Percentiles rank a stretch among this genome's conserved stretches.
phyloP scores from a whole-genome alignment of 2,329 filamentous ascomycete species.

The Epichloe sp. region DNA sequence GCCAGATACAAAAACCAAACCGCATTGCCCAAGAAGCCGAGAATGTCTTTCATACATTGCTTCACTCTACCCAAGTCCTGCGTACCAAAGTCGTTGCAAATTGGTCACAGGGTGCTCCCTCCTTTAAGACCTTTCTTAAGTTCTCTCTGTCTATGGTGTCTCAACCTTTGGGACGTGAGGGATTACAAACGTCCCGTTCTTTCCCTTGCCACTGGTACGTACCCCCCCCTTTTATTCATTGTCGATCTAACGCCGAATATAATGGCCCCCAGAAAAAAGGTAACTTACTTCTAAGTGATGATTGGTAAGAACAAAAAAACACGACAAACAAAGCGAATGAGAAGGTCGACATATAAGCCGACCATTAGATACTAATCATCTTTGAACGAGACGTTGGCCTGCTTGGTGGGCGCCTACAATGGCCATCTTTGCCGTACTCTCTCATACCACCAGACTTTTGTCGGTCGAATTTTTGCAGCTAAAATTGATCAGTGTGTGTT shows the following conservation, averaged over 20 bases:
- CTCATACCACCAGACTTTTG: background rate
- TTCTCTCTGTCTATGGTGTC: conserved; percentile 24
- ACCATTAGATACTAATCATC: background rate
- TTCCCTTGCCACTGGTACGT: conserved; percentile 2
- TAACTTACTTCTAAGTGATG: conserved; percentile 6
- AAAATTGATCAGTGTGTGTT: conserved; percentile 39
- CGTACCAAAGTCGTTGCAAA: conserved; percentile 22
- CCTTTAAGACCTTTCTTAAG: conserved; percentile 4
- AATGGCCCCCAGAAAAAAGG: background rate
- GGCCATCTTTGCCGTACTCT: background rate
- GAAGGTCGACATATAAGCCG: background rate
- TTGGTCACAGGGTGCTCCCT: conserved; percentile 22
- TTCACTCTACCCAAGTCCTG: conserved; percentile 19
- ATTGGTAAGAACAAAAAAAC: background rate
- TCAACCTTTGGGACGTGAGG: conserved; percentile 19
- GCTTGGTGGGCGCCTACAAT: background rate
- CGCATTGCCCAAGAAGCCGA: conserved; percentile 13
- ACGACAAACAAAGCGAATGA: background rate
- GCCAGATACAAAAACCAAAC: conserved; percentile 7
- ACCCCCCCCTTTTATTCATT: conserved; percentile 8
- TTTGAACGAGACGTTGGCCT: background rate
- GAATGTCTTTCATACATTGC: conserved; percentile 22
- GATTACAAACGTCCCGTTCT: conserved; percentile 10
- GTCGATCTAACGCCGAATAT: conserved; percentile 1
- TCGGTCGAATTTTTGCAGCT: background rate